Base-by-base conservation (phyloP, 306 rosid species). In the Pterocarpus macrocarpus region DNA sequence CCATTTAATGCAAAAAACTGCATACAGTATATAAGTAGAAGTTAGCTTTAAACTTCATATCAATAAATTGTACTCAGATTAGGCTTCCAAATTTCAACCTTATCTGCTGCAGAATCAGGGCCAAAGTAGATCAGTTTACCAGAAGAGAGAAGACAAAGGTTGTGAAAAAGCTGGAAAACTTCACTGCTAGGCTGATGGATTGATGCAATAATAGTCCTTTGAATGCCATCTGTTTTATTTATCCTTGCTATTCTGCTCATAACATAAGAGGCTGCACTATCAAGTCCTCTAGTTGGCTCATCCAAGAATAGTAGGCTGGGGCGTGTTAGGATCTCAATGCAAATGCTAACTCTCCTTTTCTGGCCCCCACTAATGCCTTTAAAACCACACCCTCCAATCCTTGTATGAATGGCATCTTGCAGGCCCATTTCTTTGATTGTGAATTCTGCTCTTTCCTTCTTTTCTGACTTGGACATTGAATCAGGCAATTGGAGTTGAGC, bases 281-380 rank as follows among this genome's bases (percentile, higher is more conserved):
- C 47, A 7, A 43, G 47, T 43, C 47, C 47, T 6, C 47, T 43
- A 43, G 47, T 43, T 43, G 47, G 47, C 5, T 43, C 11, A 43
- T 43, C 47, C 6, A 43, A 9, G 47, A 43, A 43, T 0, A 43
- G 10, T 1, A 43, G 47, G 47, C 4, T 43, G 10, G 47, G 47
- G 47, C 11, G 47, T 43, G 47, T 43, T 8, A 43, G 11, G 47
- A 43, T 43, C 47, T 43, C 47, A 43, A 43, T 43, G 47, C 47
- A 43, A 4, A 13, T 90, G 69, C 88, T 84, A 5, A 90, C 90
- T 63, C 93, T 81, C 47, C 90, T 86, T 80, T 80, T 90, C 45
- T 90, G 86, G 5, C 93, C 93, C 0, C 93, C 90, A 32, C 91
- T 87, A 6, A 90, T 69, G 28, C 93, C 93, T 69, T 85, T 87